Evolutionary conservation across 805 yeast genomes (phyloP).

Genomic region (Starmerella vitae): DNA sequence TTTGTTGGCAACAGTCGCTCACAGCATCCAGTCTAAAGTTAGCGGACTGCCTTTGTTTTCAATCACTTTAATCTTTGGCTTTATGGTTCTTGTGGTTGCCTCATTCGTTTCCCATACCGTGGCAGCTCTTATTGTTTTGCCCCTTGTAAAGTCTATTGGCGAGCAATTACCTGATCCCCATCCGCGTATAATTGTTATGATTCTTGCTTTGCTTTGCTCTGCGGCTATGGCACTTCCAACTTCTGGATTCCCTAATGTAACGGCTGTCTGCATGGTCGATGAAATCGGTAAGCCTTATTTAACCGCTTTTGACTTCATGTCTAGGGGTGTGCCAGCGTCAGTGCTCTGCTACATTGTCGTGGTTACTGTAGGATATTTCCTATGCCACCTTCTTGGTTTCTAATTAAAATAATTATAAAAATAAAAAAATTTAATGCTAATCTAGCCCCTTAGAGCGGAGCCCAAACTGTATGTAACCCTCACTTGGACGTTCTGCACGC

Average conservation of each 20-base stretch:
- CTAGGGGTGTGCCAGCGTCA: constrained; percentile 83
- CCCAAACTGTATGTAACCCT: constrained; percentile 12
- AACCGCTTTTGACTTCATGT: constrained; percentile 73
- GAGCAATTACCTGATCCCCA: constrained; percentile 47
- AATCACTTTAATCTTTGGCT: constrained; percentile 65
- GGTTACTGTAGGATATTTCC: constrained; percentile 63
- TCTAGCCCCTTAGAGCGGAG: neutral
- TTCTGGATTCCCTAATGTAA: constrained; percentile 93
- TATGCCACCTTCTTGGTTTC: constrained; percentile 48
- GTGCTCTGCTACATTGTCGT: constrained; percentile 58
- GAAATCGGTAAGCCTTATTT: constrained; percentile 84
- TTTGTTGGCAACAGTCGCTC: constrained; percentile 63
- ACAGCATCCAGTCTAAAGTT: constrained; percentile 50
- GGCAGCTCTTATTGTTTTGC: constrained; percentile 86
- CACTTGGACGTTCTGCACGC: constrained; percentile 10
- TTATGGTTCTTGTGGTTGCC: constrained; percentile 69
- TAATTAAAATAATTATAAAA: constrained; percentile 19
- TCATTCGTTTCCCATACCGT: constrained; percentile 96
- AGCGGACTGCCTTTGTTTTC: constrained; percentile 55
- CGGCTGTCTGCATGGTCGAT: constrained; percentile 89
- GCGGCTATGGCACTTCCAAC: constrained; percentile 97
- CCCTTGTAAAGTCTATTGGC: constrained; percentile 86
- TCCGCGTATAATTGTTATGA: constrained; percentile 65
- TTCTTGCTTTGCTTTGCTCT: constrained; percentile 58
- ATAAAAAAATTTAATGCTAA: neutral